Evolutionary conservation across 805 yeast species (phyloP), one percentile per base, ranked within the genome.

Genomic region (Saturnispora bothae): DNA sequence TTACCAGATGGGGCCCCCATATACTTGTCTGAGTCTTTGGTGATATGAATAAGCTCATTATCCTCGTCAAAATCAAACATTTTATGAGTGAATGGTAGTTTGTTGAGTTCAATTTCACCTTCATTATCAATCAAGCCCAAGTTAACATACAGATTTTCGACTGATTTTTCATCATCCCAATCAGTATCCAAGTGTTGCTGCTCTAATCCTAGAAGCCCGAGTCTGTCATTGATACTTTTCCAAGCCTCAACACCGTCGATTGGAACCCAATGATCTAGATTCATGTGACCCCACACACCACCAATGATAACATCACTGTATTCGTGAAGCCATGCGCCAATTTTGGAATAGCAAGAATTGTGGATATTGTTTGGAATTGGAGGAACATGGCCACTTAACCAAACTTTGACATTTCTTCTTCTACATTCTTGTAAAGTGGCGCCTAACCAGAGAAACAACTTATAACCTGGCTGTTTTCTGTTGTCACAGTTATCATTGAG

Each of bases 311-410:
- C 71, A 54, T 84, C 95, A 46, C 94, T 66, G 53, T 79, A 84
- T 53, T 83, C 95, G 50, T 83, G 74, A 26, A 76, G 60, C 94
- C 94, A 84, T n/a, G 76, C 67, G 18, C 81, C 71, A 57, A 76
- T 79, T 56, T 83, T 83, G 35, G 84, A 65, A 47, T 72, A 76
- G 52, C 95, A 84, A 31, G 78, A 66, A 15, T 68, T 63, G 49
- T 84, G 94, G 43, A 71, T 74, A 54, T 84, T 84, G 55, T 83
- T 83, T 19, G 76, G 76, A 33, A 78, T 72, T 4, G 95, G 94
- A 3, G 95, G 95, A 13, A 85, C 94, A 61, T 84, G 95, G 4
- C 95, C 94, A 31, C 79, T 65, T 17, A 84, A 59, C 94, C 94
- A 85, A 14, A 81, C 94, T 60, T 84, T 84, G 74, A 84, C 78